Evolutionary conservation across 2,329 filamentous ascomycete genomes (phyloP).

Genomic region (Xenosphaeropsis pyriputrescens): DNA sequence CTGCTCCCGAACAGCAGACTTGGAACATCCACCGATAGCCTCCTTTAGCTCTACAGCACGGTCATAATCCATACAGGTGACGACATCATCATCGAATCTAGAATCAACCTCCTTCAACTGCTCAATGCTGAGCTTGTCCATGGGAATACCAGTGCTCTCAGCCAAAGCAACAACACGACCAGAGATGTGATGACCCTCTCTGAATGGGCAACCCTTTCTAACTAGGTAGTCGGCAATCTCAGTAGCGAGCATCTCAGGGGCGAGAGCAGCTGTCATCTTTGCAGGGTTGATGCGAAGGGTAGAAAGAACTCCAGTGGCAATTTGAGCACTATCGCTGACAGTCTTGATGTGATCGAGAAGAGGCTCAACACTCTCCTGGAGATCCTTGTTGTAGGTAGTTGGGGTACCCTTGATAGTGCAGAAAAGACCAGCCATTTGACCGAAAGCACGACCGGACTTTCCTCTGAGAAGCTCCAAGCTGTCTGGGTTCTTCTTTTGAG

Average conservation of each 20-base stretch:
- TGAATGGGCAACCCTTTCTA: constrained; percentile 47
- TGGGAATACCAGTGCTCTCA: constrained; percentile 49
- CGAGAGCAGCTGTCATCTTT: constrained; percentile 67
- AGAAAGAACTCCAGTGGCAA: constrained; percentile 63
- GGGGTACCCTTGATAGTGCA: constrained; percentile 60
- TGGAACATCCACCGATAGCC: constrained; percentile 67
- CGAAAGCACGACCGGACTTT: constrained; percentile 63
- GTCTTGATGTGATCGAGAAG: constrained; percentile 73
- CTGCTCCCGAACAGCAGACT: constrained; percentile 49
- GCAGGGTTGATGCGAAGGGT: constrained; percentile 55
- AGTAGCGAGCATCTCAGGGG: constrained; percentile 67
- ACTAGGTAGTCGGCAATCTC: constrained; percentile 53
- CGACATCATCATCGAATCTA: constrained; percentile 58
- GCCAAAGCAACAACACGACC: constrained; percentile 59
- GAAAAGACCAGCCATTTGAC: constrained; percentile 69
- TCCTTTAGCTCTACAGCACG: constrained; percentile 67
- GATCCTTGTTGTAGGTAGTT: constrained; percentile 78
- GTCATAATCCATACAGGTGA: constrained; percentile 65
- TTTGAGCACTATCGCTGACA: constrained; percentile 62
- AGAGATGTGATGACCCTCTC: constrained; percentile 67
- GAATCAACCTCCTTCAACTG: constrained; percentile 54
- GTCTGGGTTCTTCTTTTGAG: constrained; percentile 69
- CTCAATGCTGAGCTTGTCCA: constrained; percentile 53
- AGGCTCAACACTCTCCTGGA: constrained; percentile 73
- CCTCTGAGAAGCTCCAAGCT: constrained; percentile 62